Evolutionary conservation across 306 rosid species (phyloP).

Genomic region (Notholithocarpus densiflorus): DNA sequence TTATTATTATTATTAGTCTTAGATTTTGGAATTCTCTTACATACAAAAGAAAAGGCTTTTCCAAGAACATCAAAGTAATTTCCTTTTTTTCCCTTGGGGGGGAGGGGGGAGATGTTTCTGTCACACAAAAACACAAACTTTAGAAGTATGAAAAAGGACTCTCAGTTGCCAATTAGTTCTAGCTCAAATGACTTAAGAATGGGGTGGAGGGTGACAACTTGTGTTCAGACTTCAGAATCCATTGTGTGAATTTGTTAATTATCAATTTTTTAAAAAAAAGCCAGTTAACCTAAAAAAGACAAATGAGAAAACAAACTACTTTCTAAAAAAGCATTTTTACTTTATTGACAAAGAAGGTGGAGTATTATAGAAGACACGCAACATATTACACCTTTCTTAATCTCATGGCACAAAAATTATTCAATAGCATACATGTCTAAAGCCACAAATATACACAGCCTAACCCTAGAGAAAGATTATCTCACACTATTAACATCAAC

Average conservation of each 20-base stretch:
- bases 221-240: too few species aligned
- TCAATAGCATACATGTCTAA: background rate
- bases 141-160: background rate
- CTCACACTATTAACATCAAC: background rate
- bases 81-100: too few species aligned
- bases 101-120: background rate
- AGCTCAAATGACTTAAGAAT: too few species aligned
- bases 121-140: background rate
- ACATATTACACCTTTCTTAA: background rate
- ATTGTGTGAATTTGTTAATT: too few species aligned
- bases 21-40: background rate
- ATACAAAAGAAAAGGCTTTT: background rate
- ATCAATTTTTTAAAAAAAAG: too few species aligned
- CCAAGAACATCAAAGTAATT: too few species aligned
- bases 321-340: background rate
- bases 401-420: background rate
- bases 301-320: background rate
- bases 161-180: background rate
- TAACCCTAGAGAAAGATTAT: background rate
- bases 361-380: background rate
- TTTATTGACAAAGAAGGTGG: background rate
- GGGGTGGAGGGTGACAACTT: too few species aligned
- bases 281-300: background rate
- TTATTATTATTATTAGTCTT: background rate
- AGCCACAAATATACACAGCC: background rate